Evolutionary conservation across 495 filamentous ascomycete species (phyloP).

Genomic region (Neurospora sp.): DNA sequence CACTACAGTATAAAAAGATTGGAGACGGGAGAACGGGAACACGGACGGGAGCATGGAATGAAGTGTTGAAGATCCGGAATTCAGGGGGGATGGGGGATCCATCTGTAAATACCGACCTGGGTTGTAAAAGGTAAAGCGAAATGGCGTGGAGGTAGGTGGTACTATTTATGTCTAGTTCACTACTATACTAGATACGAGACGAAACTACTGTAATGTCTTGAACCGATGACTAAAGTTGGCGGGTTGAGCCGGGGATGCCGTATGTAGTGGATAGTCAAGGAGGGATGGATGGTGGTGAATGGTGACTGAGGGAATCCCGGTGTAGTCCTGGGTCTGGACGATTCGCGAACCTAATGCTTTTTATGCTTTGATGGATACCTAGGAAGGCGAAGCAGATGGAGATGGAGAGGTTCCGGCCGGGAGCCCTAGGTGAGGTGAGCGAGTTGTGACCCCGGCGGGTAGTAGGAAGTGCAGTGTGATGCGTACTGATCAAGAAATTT

Average conservation of each 20-base stretch:
- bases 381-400: background rate
- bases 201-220: background rate
- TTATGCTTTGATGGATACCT: background rate
- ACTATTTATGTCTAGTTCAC: background rate
- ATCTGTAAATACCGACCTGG: too few relatives aligned
- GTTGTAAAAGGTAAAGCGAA: background rate
- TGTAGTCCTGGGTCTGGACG: background rate
- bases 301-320: background rate
- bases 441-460: background rate
- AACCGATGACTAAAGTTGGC: background rate
- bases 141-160: background rate
- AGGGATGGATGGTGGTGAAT: background rate
- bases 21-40: too few relatives aligned
- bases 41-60: too few relatives aligned
- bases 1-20: too few relatives aligned
- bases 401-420: background rate
- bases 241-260: background rate
- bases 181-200: background rate
- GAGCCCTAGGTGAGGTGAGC: background rate
- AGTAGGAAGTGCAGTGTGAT: background rate
- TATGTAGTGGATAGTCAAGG: background rate
- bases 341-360: background rate
- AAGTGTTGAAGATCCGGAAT: too few relatives aligned
- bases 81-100: too few relatives aligned
- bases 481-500: background rate